phyloP scores from a whole-genome alignment of 2,329 filamentous ascomycete genomes.

The Calycina herbarum region DNA sequence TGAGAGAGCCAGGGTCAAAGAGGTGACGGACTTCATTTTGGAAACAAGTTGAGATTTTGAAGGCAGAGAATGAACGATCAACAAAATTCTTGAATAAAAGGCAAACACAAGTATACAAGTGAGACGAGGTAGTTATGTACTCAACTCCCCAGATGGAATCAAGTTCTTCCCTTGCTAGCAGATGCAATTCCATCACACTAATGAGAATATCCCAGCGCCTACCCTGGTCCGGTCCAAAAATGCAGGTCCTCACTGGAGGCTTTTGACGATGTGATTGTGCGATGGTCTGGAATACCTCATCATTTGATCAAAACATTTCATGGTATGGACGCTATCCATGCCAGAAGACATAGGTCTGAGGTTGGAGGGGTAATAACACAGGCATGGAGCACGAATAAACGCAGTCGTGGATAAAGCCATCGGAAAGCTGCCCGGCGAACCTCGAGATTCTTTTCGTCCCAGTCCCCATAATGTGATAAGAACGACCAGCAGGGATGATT shows the following conservation, averaged over 20 bases:
- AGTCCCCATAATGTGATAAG: background rate
- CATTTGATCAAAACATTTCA: background rate
- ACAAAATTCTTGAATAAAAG: background rate
- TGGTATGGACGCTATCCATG: background rate
- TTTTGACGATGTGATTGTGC: background rate
- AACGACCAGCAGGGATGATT: background rate
- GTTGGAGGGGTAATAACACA: background rate
- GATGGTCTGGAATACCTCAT: background rate
- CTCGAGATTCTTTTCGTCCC: background rate
- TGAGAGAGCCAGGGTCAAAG: conserved; percentile 16
- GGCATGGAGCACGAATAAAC: background rate
- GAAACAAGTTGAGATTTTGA: background rate
- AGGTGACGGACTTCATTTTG: conserved; percentile 22
- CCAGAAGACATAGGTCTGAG: background rate
- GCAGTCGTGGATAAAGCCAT: background rate
- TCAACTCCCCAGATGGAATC: background rate
- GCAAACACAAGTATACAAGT: background rate
- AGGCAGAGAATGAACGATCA: background rate
- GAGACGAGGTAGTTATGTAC: background rate
- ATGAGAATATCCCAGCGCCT: background rate
- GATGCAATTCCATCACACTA: background rate
- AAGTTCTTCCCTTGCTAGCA: background rate
- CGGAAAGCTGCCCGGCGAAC: background rate
- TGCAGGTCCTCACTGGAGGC: background rate
- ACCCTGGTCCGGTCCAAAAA: background rate